Conservation (phyloP, 805 yeast species). For the Lachancea lanzarotensis region DNA sequence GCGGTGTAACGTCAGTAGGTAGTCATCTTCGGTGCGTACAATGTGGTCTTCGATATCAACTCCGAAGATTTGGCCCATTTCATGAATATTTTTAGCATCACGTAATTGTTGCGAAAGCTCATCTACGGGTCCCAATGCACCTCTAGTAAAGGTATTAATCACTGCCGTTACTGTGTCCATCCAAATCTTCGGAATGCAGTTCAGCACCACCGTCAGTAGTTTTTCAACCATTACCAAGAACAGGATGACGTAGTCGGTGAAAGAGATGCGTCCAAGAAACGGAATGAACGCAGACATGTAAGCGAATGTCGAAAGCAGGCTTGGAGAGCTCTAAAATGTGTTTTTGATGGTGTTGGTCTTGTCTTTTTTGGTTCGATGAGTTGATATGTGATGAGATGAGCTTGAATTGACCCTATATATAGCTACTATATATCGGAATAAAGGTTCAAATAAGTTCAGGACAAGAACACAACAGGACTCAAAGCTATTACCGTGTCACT, state of each 20-base stretch:
- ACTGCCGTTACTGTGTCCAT: conserved; percentile 33
- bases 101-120: conserved; percentile 17
- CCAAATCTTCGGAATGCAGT: conserved; percentile 39
- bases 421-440: neutral
- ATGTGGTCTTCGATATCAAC: conserved; percentile 70
- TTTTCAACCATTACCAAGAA: conserved; percentile 46
- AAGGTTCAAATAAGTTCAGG: neutral
- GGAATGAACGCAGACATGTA: conserved; percentile 26
- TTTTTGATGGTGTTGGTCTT: too few species aligned
- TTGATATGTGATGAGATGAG: neutral
- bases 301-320: too few species aligned
- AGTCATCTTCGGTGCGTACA: conserved; percentile 71
- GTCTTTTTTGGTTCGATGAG: neutral
- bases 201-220: conserved; percentile 39
- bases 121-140: conserved; percentile 12
- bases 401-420: neutral
- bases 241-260: conserved; percentile 46
- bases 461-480: too few species aligned
- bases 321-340: too few species aligned
- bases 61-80: conserved; percentile 63
- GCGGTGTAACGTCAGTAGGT: conserved; percentile 68
- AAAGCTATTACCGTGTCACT: too few species aligned
- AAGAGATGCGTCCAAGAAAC: conserved; percentile 40
- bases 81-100: conserved; percentile 47
- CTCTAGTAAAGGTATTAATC: conserved; percentile 14